Evolutionary conservation across 441 rosid species (phyloP).

Genomic region (Jatropha podagrica): DNA sequence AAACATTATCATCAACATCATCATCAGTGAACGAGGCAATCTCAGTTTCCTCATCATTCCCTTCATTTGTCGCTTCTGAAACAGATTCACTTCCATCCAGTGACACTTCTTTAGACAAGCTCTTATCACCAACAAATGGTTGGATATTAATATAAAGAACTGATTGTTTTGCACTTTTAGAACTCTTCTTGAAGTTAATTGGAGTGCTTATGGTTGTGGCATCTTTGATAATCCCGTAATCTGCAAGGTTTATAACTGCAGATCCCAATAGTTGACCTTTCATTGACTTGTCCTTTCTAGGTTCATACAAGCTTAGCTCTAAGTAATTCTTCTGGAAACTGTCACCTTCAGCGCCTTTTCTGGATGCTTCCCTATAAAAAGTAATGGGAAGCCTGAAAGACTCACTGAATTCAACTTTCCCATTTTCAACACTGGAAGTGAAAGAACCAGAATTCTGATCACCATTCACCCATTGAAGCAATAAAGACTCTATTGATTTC

Average conservation of each 20-base stretch:
- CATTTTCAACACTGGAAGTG: slow-evolving; percentile 47
- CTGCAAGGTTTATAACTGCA: slow-evolving; percentile 68
- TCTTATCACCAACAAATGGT: slow-evolving; percentile 50
- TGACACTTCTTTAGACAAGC: slow-evolving; percentile 44
- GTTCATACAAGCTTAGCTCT: slow-evolving; percentile 65
- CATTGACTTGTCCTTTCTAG: slow-evolving; percentile 48
- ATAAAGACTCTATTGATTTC: slow-evolving; percentile 43
- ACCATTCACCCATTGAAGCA: slow-evolving; percentile 78
- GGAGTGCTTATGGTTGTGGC: slow-evolving; percentile 43
- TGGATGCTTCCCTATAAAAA: slow-evolving; percentile 47
- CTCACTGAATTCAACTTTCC: slow-evolving; percentile 59
- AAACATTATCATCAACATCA: slow-evolving; percentile 45
- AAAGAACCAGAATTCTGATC: slow-evolving; percentile 67
- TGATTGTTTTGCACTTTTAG: slow-evolving; percentile 46
- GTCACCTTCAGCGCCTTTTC: slow-evolving; percentile 33
- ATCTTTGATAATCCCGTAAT: slow-evolving; percentile 57
- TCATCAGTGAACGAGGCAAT: slow-evolving; percentile 76
- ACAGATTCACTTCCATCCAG: slow-evolving; percentile 55
- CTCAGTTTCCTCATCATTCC: slow-evolving; percentile 53
- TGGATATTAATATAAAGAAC: slow-evolving; percentile 58
- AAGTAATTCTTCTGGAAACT: slow-evolving; percentile 65
- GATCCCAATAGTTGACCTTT: slow-evolving; percentile 78
- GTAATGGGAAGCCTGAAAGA: slow-evolving; percentile 55
- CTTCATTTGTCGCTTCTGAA: slow-evolving; percentile 52
- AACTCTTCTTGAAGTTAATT: slow-evolving; percentile 58